Evolutionary conservation across 805 yeast species (phyloP), one percentile per base, ranked within the genome.

Genomic region (Lachancea sp.): DNA sequence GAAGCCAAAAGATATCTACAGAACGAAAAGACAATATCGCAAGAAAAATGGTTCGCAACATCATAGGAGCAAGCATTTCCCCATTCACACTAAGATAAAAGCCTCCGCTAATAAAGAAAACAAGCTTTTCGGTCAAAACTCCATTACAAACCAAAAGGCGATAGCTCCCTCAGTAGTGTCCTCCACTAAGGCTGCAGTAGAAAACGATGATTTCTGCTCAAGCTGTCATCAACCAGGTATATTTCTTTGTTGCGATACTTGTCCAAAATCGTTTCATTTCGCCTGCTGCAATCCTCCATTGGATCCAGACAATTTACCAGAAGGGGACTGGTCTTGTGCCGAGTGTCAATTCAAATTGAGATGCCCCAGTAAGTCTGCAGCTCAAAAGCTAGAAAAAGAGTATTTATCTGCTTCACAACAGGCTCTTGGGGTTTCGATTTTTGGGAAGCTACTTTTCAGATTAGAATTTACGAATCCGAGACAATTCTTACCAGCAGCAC

Each of bases 221-320:
- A 72, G 92, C 0, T 90, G 98, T 65, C 89, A 94, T 2, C 85
- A 87, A 20, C 69, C 88, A 0, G 98, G 98, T 9, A 72, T 84
- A 20, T 88, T 90, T 52, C 68, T 90, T 18, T 92, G 97, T 63
- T 90, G 98, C 64, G 98, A 90, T 52, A 71, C 84, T 2, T 90
- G 98, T 61, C 96, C 97, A 0, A 73, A 72, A 52, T 84, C 96
- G 2, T 92, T 90, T 63, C 98, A 90, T 58, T 87, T 92, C 56
- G 70, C 84, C 4, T 90, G 98, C 60, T 75, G 90, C 45, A 83
- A 85, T 52, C 97, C 97, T 2, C 97, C 98, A 0, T 64, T 81
- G 24, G 86, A 82, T 50, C 87, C 82, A 30, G 70, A 74, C 37
- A 57, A 72, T 28, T 63, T 86, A 6, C 97, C 97, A 0, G 94